Conservation (phyloP, 2,329 filamentous ascomycete species). For the Juglanconis oblonga region DNA sequence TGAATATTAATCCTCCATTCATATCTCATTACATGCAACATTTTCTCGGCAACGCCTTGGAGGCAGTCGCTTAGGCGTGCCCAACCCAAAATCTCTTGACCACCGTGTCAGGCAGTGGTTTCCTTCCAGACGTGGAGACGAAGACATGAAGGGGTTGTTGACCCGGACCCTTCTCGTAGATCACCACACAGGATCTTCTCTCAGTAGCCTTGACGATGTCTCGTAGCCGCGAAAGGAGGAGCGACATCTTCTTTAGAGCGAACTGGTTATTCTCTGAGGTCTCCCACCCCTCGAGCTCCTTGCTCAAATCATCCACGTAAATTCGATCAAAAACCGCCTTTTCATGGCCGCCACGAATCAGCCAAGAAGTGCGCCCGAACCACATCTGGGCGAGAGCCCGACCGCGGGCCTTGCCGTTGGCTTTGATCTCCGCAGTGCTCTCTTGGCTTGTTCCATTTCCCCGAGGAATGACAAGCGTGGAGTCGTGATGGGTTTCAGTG, state of each 20-base stretch:
- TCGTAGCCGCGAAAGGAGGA: neutral
- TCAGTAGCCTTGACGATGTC: neutral
- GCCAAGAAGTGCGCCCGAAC: conserved; percentile 26
- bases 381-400: conserved; percentile 24
- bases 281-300: conserved; percentile 18
- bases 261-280: neutral
- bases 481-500: neutral
- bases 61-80: too few relatives aligned
- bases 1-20: too few relatives aligned
- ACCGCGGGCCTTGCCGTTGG: neutral
- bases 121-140: too few relatives aligned
- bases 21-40: too few relatives aligned
- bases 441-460: conserved; percentile 17
- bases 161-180: too few relatives aligned
- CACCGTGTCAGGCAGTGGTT: too few relatives aligned
- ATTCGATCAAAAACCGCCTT: conserved; percentile 19
- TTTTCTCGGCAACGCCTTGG: too few relatives aligned
- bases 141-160: too few relatives aligned
- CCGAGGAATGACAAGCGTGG: neutral
- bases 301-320: neutral
- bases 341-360: conserved; percentile 23
- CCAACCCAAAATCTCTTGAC: too few relatives aligned
- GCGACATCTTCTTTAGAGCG: neutral
- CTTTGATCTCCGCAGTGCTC: conserved; percentile 24
- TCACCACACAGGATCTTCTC: neutral